Conservation (phyloP, 1,284 basidiomycete species). For the Cryptococcus floricola region DNA sequence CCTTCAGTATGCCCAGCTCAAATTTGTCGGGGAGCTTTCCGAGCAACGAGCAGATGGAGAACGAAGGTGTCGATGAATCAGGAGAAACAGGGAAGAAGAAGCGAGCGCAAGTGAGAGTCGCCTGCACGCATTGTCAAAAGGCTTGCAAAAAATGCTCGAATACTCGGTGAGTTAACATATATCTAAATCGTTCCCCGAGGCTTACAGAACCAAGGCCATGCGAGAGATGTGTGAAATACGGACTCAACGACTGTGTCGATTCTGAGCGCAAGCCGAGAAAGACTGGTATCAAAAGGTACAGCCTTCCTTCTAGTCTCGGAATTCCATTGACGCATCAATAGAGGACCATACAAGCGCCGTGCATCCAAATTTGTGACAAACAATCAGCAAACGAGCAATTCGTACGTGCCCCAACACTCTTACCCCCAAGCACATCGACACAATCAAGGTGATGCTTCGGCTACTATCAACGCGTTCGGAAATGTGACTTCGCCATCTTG, state of each 20-base stretch:
- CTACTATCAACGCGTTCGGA: background rate
- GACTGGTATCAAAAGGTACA: slow-evolving; percentile 41
- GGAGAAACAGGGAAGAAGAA: slow-evolving; percentile 22
- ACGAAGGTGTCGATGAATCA: background rate
- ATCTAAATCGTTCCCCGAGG: background rate
- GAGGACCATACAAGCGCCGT: slow-evolving; percentile 29
- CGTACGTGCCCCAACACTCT: background rate
- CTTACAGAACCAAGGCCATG: slow-evolving; percentile 26
- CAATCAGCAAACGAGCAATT: background rate
- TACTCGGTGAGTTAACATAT: slow-evolving; percentile 28
- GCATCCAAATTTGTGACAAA: slow-evolving; percentile 9
- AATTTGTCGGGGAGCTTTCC: background rate
- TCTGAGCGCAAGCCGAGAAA: slow-evolving; percentile 40
- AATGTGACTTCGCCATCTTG: background rate
- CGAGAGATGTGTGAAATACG: slow-evolving; percentile 41
- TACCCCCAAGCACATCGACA: background rate
- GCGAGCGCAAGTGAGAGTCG: slow-evolving; percentile 38
- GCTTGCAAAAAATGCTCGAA: slow-evolving; percentile 47
- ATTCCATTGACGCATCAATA: background rate
- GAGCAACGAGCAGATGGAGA: background rate
- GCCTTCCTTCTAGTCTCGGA: background rate
- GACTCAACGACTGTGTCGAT: slow-evolving; percentile 35
- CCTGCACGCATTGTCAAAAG: slow-evolving; percentile 45
- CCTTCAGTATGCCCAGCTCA: too few species aligned
- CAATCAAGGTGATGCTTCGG: background rate